Evolutionary conservation across 2,329 filamentous ascomycete species (phyloP).

Genomic region (Taxawa tesnikishii): DNA sequence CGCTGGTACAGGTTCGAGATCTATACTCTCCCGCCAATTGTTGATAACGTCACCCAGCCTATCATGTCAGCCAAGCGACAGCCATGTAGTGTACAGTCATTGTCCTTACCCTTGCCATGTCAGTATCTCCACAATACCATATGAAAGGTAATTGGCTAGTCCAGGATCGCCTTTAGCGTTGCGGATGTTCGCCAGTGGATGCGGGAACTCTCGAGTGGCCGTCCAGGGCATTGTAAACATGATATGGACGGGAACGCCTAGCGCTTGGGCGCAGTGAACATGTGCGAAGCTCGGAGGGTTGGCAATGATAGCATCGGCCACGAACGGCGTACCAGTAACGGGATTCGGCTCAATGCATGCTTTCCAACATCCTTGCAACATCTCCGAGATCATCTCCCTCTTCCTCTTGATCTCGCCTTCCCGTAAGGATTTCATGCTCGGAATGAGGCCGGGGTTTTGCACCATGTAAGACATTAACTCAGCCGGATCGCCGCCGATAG

Average conservation of each 20-base stretch:
- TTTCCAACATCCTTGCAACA: constrained; percentile 17
- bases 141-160: constrained; percentile 75
- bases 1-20: constrained; percentile 63
- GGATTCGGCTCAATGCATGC: constrained; percentile 14
- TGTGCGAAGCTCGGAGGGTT: constrained; percentile 70
- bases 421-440: constrained; percentile 12
- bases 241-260: constrained; percentile 48
- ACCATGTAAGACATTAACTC: constrained; percentile 48
- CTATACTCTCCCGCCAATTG: constrained; percentile 60
- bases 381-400: constrained; percentile 12
- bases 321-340: constrained; percentile 46
- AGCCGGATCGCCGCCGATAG: constrained; percentile 62
- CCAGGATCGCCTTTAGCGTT: constrained; percentile 62
- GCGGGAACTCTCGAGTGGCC: constrained; percentile 72
- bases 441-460: constrained; percentile 19
- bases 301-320: constrained; percentile 72
- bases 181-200: constrained; percentile 74
- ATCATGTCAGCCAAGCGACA: constrained; percentile 6
- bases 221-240: constrained; percentile 74
- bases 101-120: constrained; percentile 61
- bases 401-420: constrained; percentile 14
- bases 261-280: constrained; percentile 61
- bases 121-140: constrained; percentile 79
- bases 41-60: constrained; percentile 72
- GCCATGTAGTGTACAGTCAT: not conserved